These are phyloP conservation scores for Bocquillonia castaneifolia DNA, from an alignment of 441 rosid species.

Conservation along the genomic window DNA sequence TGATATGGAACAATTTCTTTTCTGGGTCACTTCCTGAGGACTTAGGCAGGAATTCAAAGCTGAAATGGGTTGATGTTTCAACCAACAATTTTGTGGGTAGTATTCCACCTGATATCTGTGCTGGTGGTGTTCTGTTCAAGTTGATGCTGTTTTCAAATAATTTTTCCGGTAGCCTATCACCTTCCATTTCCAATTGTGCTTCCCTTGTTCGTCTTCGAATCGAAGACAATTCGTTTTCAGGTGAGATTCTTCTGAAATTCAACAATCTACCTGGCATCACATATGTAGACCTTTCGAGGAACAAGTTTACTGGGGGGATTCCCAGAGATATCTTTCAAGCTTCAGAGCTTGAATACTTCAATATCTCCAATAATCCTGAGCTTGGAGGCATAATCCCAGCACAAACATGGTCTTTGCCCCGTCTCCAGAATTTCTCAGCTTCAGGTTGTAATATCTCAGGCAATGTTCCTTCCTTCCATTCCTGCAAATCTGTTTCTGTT, in stretches of 20 bases:
- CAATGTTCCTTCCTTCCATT: constrained; percentile 46
- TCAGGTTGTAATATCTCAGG: constrained; percentile 60
- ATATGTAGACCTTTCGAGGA: constrained; percentile 69
- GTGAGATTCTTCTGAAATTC: constrained; percentile 68
- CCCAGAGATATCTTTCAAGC: constrained; percentile 58
- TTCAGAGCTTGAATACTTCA: constrained; percentile 61
- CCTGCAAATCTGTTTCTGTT: constrained; percentile 56
- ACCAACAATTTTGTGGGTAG: constrained; percentile 68
- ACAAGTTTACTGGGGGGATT: constrained; percentile 70
- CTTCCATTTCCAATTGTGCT: constrained; percentile 66
- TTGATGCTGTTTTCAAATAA: constrained; percentile 78
- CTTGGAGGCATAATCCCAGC: constrained; percentile 60
- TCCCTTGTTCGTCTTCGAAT: constrained; percentile 78
- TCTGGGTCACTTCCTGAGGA: constrained; percentile 69
- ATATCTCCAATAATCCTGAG: constrained; percentile 58
- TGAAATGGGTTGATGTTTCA: constrained; percentile 82
- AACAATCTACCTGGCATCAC: constrained; percentile 52
- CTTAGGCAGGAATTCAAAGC: constrained; percentile 70
- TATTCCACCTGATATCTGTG: constrained; percentile 70
- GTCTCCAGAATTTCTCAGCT: constrained; percentile 79
- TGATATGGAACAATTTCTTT: constrained; percentile 84
- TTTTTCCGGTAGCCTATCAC: constrained; percentile 54
- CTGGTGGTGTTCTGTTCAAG: constrained; percentile 61
- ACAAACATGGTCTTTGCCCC: constrained; percentile 55
- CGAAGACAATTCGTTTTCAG: constrained; percentile 81